Conservation (phyloP, 23 red algal species). For the Gracilariopsis chorda region DNA sequence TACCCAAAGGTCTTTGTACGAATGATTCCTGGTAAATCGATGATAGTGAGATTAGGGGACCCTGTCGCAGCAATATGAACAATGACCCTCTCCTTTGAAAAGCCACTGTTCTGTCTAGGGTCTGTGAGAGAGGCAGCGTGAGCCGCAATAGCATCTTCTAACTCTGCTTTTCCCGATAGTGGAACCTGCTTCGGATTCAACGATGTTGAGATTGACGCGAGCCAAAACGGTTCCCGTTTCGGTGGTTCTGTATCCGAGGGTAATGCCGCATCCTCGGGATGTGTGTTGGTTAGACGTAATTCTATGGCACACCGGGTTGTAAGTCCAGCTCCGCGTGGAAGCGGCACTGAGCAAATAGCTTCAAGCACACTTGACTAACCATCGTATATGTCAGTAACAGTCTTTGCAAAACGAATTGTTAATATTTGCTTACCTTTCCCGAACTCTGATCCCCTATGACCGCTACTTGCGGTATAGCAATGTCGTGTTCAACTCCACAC, state of each 20-base stretch:
- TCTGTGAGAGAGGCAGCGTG: constrained; percentile 20
- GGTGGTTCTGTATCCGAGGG: constrained; percentile 37
- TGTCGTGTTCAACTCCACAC: constrained; percentile 68
- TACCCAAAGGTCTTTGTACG: constrained; percentile 65
- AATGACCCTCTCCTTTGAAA: constrained; percentile 72
- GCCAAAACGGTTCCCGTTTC: constrained; percentile 25
- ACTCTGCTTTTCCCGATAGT: constrained; percentile 5
- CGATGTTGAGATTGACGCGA: constrained; percentile 30
- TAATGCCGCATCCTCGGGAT: constrained; percentile 21
- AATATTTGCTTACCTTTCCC: constrained; percentile 59
- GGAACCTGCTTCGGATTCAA: constrained; percentile 8
- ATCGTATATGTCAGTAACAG: background rate
- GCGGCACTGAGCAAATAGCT: constrained; percentile 67
- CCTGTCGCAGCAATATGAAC: constrained; percentile 77
- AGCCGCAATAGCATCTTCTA: constrained; percentile 55
- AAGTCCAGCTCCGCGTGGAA: constrained; percentile 90
- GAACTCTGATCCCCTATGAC: constrained; percentile 91
- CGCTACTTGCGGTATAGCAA: constrained; percentile 92
- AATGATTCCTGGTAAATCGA: constrained; percentile 94
- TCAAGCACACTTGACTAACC: constrained; percentile 80
- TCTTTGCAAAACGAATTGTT: background rate
- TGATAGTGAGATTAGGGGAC: constrained; percentile 84
- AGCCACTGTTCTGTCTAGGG: constrained; percentile 14
- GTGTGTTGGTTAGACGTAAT: constrained; percentile 58
- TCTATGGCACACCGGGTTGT: constrained; percentile 84